A percentile compares a stretch with the other conserved stretches of the same genome.
Conservation (phyloP, 2,329 filamentous ascomycete genomes). For the Ophiocordyceps camponoti-saundersi region DNA sequence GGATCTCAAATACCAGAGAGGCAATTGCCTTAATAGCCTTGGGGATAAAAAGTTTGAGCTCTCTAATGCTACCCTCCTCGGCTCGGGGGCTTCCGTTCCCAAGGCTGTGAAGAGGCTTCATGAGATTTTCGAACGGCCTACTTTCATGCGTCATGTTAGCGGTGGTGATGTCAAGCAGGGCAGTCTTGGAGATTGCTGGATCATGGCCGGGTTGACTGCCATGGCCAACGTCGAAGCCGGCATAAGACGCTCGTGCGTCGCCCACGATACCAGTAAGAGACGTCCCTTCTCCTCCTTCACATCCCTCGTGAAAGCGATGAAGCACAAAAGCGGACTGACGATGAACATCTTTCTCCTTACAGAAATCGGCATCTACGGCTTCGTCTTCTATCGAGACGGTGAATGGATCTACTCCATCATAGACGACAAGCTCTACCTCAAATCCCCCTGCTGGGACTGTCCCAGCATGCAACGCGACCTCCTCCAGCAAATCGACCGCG, state of each 20-base stretch:
- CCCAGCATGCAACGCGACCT: conserved; percentile 57
- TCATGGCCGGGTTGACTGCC: conserved; percentile 62
- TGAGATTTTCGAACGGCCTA: conserved; percentile 60
- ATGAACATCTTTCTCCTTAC: background rate
- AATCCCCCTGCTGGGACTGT: conserved; percentile 68
- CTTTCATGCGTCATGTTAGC: conserved; percentile 47
- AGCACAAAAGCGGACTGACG: background rate
- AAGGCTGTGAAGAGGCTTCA: conserved; percentile 60
- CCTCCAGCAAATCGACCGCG: conserved; percentile 58
- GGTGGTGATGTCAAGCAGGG: conserved; percentile 67
- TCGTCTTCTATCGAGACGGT: conserved; percentile 75
- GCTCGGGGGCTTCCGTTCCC: conserved; percentile 35
- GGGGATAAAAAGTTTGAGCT: conserved; percentile 35
- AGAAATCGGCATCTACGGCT: conserved; percentile 68
- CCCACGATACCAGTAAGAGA: conserved; percentile 42
- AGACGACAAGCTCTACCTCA: conserved; percentile 78
- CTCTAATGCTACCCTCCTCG: conserved; percentile 22
- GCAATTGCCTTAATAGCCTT: conserved; percentile 36
- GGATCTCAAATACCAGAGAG: conserved; percentile 50
- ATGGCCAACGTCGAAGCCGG: conserved; percentile 56
- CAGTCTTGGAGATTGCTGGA: conserved; percentile 65
- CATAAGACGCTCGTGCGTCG: conserved; percentile 60
- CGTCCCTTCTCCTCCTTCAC: background rate
- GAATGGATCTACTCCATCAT: conserved; percentile 88
- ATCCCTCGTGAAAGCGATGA: background rate